Evolutionary conservation across 2,329 filamentous ascomycete species (phyloP), one percentile per base, ranked within the genome.

Genomic region (Rhinocladiella similis): DNA sequence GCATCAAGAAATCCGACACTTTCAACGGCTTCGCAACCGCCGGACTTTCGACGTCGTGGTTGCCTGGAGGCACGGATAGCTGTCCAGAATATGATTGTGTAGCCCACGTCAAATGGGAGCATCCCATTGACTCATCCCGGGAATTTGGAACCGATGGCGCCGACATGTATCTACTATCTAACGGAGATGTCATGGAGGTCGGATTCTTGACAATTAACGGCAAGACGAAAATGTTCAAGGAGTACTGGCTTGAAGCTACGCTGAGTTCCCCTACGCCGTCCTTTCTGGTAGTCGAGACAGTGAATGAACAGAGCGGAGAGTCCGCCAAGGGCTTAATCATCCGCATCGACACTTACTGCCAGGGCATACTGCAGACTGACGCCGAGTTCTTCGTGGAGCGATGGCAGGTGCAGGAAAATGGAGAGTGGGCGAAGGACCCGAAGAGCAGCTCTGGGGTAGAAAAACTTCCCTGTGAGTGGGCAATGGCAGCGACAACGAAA

Each of bases 181-280:
- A 51, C 27, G 48, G 48, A 10, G 48, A 42, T 16, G 27, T 27
- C 13, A 51, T 51, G 48, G 48, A 51, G 36, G 35, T 51, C 2
- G 48, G 48, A 6, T 36, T 45, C 33, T 41, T 51, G 36, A 36
- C 20, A 3, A 9, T 39, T 6, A 35, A 20, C 2, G 48, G 48
- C 13, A 38, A 51, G 38, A 22, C 12, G 33, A 39, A 42, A 25
- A 39, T 51, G 48, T 51, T 51, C 20, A 51, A 51, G 36, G 48
- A 51, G 33, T 51, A 51, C 25, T 51, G 48, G 48, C 33, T 39
- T 7, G 20, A 45, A 20, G 20, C 6, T 2, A 20, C 7, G 16
- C 4, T 38, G 18, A 38, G 18, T 10, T 25, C 19, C 14, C 5
- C 27, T 5, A 14, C 38, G 5, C 16, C 36, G 16, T 14, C 48